A percentile compares a stretch with the other conserved stretches of the same genome.
Evolutionary conservation across 805 yeast genomes (phyloP).

Genomic region (Naumovozyma baii): DNA sequence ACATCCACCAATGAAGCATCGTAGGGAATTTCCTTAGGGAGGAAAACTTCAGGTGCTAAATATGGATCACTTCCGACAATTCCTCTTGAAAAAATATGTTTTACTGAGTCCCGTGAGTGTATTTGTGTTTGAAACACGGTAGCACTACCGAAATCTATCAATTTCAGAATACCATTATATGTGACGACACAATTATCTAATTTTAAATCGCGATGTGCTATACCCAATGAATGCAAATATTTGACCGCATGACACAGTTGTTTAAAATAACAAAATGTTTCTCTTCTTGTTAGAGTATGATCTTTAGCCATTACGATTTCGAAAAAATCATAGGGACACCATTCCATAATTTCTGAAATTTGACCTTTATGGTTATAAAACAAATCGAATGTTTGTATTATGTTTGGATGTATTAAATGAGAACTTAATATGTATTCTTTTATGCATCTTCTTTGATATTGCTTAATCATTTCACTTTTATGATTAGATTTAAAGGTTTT

Average conservation of each 20-base stretch:
- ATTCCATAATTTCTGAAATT: slow-evolving; percentile 76
- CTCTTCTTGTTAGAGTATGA: slow-evolving; percentile 59
- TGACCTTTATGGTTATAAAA: slow-evolving; percentile 43
- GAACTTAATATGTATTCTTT: slow-evolving; percentile 80
- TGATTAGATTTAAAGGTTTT: slow-evolving; percentile 68
- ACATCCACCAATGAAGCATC: slow-evolving; percentile 72
- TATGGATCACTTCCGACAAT: slow-evolving; percentile 82
- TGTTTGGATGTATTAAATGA: slow-evolving; percentile 69
- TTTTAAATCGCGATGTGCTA: slow-evolving; percentile 76
- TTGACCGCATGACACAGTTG: slow-evolving; percentile 63
- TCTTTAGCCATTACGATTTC: slow-evolving; percentile 74
- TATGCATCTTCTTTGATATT: slow-evolving; percentile 75
- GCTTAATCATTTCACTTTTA: slow-evolving; percentile 57
- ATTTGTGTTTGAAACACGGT: slow-evolving; percentile 54
- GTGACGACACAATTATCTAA: slow-evolving; percentile 77
- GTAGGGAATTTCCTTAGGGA: slow-evolving; percentile 36
- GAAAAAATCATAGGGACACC: slow-evolving; percentile 74
- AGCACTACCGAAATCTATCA: slow-evolving; percentile 78
- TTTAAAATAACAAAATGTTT: slow-evolving; percentile 70
- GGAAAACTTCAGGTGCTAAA: slow-evolving; percentile 70
- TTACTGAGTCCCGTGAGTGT: background rate
- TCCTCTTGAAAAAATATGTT: slow-evolving; percentile 51
- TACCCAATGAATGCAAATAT: slow-evolving; percentile 66
- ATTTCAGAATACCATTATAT: slow-evolving; percentile 58
- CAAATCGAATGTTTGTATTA: slow-evolving; percentile 68